Evolutionary conservation across 805 yeast genomes (phyloP).

Genomic region (Candida glaebosa): DNA sequence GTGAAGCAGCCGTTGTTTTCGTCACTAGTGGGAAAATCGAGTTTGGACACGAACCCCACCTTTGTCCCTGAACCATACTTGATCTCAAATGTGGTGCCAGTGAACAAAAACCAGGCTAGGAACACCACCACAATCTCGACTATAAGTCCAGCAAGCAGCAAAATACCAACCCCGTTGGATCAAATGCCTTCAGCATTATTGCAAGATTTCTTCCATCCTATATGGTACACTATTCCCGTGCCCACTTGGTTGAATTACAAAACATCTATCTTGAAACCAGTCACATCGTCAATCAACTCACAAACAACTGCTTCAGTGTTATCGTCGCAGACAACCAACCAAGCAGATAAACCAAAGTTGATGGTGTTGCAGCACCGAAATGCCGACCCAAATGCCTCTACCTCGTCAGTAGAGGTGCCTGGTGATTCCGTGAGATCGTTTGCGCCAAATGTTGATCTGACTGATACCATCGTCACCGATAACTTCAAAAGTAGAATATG

Average conservation of each 20-base stretch:
- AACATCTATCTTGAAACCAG: conserved; percentile 20
- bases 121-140: conserved; percentile 25
- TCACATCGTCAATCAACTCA: conserved; percentile 6
- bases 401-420: conserved; percentile 6
- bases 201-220: conserved; percentile 41
- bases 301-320: conserved; percentile 4
- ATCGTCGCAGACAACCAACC: conserved; percentile 1
- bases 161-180: conserved; percentile 31
- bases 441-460: conserved; percentile 36
- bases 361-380: conserved; percentile 9
- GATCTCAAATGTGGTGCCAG: conserved; percentile 65
- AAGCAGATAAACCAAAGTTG: conserved; percentile 15
- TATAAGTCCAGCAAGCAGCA: conserved; percentile 26
- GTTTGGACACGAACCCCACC: conserved; percentile 71
- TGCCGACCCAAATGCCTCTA: conserved; percentile 6
- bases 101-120: conserved; percentile 17
- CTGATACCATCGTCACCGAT: conserved; percentile 29
- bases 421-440: conserved; percentile 25
- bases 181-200: conserved; percentile 32
- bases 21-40: conserved; percentile 64
- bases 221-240: conserved; percentile 41
- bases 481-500: conserved; percentile 32
- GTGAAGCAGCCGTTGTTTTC: conserved; percentile 78
- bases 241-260: conserved; percentile 42
- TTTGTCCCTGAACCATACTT: conserved; percentile 64